Base-by-base conservation (phyloP, 306 rosid genomes). In the Citrullus amarus region DNA sequence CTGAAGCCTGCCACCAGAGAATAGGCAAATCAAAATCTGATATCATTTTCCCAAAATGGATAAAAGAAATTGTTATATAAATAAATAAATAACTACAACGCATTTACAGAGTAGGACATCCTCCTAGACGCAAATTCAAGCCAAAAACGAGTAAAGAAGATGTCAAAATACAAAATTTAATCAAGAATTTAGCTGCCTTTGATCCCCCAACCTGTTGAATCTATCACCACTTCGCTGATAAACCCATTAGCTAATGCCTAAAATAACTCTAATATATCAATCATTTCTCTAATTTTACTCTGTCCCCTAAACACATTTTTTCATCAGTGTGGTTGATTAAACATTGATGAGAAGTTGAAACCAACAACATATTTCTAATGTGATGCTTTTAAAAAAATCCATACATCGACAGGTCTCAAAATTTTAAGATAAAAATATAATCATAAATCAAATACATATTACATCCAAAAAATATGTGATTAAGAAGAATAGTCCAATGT, bases 1-100 rank as follows among this genome's bases (percentile, higher is more conserved):
- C 97, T 38, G 99, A 95, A 68, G 97, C 97, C 97, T 95, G 83
- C 46, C 59, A 82, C 53, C 44, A 79, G 38, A 74, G 63, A 77
- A 62, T 51, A 77, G 81, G 61, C 9, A 39, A 79, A 69, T 80
- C 12, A 71, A 71, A 71, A 46, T 48, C 3, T 30, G 14, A 20
- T 68, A 14, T 67, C 30, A 41, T 3, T 39, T 68, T 68, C 39
- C 18, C 18, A 39, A 16, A 66, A 9, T 16, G 3, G 50, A 5
- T 34, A 63, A n/a, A 43, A 11, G n/a, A 10, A 41, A 8, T 67
- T 67, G 9, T 67, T 41, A 18, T 36, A 65, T 11, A n/a, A 9
- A 58, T 22, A 58, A 9, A 61, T 58, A 20, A 20, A 61, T 32
- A 32, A 61, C 34, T 61, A 61, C 8, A 61, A 11, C 4, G 50